Evolutionary conservation across 179 eudicot genomes (phyloP).

Genomic region (Beta corolliflora): DNA sequence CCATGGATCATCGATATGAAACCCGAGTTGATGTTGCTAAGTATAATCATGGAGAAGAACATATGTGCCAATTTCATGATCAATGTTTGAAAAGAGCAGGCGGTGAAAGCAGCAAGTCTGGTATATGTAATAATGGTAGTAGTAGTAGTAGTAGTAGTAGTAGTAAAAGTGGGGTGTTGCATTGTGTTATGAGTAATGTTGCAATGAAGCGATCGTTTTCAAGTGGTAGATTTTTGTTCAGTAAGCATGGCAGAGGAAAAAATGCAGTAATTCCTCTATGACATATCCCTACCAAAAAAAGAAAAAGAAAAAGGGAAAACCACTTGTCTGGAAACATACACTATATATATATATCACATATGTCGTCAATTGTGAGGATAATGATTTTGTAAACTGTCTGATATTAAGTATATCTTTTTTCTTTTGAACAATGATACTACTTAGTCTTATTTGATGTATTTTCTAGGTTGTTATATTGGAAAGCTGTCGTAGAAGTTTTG

Average conservation of each 20-base stretch:
- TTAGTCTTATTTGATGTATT: not conserved
- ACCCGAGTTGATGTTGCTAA: conserved; percentile 33
- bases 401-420: too few relatives aligned
- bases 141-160: conserved; percentile 21
- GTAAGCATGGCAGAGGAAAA: conserved; percentile 41
- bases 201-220: conserved; percentile 66
- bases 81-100: conserved; percentile 29
- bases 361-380: not conserved
- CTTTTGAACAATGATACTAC: too few relatives aligned
- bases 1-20: conserved; percentile 51
- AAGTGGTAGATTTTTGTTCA: conserved; percentile 53
- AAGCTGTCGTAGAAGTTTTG: not conserved
- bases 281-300: conserved; percentile 14
- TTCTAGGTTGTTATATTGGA: not conserved
- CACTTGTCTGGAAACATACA: too few relatives aligned
- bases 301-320: not conserved
- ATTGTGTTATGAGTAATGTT: conserved; percentile 36
- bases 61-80: conserved; percentile 22
- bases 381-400: conserved; percentile 6
- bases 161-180: conserved; percentile 33
- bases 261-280: conserved; percentile 39
- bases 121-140: not conserved
- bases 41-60: conserved; percentile 36
- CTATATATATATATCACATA: not conserved
- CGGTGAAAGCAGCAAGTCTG: conserved; percentile 23